Conservation (phyloP, 2,329 filamentous ascomycete species). For the Monilinia vaccinii-corymbosi region DNA sequence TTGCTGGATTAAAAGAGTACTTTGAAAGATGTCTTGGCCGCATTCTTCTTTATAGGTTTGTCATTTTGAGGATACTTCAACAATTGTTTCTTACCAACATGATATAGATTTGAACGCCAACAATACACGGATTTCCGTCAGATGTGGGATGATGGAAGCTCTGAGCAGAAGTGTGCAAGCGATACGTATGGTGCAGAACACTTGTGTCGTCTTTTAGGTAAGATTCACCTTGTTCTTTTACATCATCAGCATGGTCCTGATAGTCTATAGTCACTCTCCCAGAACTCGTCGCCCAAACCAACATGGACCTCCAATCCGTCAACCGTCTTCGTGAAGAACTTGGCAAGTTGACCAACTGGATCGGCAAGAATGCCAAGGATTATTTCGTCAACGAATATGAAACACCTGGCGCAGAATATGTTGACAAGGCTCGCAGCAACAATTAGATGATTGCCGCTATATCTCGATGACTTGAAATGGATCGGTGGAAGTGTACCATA, state of each 20-base stretch:
- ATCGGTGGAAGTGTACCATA: not conserved
- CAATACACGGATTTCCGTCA: conserved; percentile 76
- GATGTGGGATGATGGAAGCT: conserved; percentile 53
- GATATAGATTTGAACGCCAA: conserved; percentile 71
- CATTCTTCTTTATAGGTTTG: conserved; percentile 72
- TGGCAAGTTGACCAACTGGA: conserved; percentile 75
- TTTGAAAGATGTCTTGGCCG: conserved; percentile 86
- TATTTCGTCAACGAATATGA: conserved; percentile 77
- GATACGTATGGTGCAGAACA: conserved; percentile 94
- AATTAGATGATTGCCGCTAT: conserved; percentile 5
- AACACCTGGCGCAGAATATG: conserved; percentile 60
- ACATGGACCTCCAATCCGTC: conserved; percentile 91
- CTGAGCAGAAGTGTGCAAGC: conserved; percentile 59
- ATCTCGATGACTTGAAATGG: not conserved
- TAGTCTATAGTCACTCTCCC: conserved; percentile 70
- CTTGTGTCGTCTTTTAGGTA: conserved; percentile 80
- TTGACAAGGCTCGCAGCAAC: conserved; percentile 48
- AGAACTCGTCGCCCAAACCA: conserved; percentile 91
- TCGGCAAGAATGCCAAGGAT: conserved; percentile 57
- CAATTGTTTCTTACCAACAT: not conserved
- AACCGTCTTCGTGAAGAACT: conserved; percentile 84
- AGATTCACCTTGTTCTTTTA: conserved; percentile 20
- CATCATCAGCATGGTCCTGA: conserved; percentile 12
- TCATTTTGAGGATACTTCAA: not conserved
- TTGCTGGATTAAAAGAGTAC: conserved; percentile 81